Evolutionary conservation across 805 yeast genomes (phyloP).

Genomic region (Wickerhamomyces hampshirensis): DNA sequence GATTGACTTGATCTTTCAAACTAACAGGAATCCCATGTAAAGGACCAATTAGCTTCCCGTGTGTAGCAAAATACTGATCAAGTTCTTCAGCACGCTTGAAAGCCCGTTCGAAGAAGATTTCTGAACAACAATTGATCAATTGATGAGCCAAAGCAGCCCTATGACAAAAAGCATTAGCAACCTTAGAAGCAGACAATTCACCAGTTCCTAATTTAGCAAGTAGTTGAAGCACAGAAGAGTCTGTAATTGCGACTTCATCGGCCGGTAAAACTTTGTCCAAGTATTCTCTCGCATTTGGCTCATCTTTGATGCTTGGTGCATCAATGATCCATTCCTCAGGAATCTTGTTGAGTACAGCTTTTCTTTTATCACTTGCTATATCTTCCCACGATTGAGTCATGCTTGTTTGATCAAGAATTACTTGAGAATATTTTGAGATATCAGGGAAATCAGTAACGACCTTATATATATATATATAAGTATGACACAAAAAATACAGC

Average conservation of each 20-base stretch:
- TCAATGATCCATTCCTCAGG: constrained; percentile 13
- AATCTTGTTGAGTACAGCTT: constrained; percentile 7
- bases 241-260: constrained; percentile 4
- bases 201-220: constrained; percentile 1
- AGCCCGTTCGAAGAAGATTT: constrained; percentile 48
- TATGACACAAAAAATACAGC: no score
- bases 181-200: constrained; percentile 36
- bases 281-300: constrained; percentile 2
- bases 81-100: constrained; percentile 46
- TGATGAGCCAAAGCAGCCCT: constrained; percentile 55
- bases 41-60: constrained; percentile 54
- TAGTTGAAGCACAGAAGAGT: constrained; percentile 3
- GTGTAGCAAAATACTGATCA: constrained; percentile 42
- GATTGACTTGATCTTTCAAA: constrained; percentile 38
- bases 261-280: constrained; percentile 5
- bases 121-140: constrained; percentile 31
- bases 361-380: constrained; percentile 12
- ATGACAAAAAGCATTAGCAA: constrained; percentile 49
- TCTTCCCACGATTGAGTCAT: constrained; percentile 15
- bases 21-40: constrained; percentile 66
- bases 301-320: constrained; percentile 1
- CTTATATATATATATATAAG: no score
- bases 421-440: no score
- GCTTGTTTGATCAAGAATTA: neutral
- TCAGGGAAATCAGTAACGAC: no score